Conservation (phyloP, 805 yeast species). For the Starmerella kuoi region DNA sequence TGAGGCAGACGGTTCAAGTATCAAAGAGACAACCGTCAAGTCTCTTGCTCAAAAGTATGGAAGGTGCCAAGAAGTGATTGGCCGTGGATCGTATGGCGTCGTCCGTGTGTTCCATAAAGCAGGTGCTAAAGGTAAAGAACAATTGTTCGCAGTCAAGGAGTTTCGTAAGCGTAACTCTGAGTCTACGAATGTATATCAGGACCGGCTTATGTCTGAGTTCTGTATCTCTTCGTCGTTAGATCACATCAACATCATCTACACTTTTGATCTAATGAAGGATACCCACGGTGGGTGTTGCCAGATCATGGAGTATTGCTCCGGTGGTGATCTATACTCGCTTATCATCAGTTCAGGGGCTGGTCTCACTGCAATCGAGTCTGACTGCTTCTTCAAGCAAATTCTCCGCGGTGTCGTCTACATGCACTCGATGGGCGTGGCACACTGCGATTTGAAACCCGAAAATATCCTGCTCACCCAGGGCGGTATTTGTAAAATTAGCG, state of each 20-base stretch:
- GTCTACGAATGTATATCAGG: constrained; percentile 43
- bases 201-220: constrained; percentile 79
- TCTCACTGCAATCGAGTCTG: constrained; percentile 57
- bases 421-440: constrained; percentile 88
- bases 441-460: constrained; percentile 85
- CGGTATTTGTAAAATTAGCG: constrained; percentile 62
- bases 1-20: constrained; percentile 2
- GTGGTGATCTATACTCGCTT: constrained; percentile 62
- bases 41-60: constrained; percentile 85
- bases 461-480: constrained; percentile 57
- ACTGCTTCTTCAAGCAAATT: constrained; percentile 80
- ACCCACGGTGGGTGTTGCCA: constrained; percentile 63
- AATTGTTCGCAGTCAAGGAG: constrained; percentile 64
- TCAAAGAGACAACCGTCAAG: constrained; percentile 25
- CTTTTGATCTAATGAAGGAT: constrained; percentile 69
- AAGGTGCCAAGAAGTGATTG: constrained; percentile 85
- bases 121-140: constrained; percentile 32
- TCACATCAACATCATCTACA: constrained; percentile 64
- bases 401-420: constrained; percentile 70
- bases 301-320: constrained; percentile 92
- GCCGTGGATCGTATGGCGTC: constrained; percentile 88
- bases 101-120: constrained; percentile 71
- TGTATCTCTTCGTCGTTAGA: constrained; percentile 69
- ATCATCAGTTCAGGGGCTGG: constrained; percentile 42
- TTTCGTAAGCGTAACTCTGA: constrained; percentile 52